Conservation (phyloP, 768 basidiomycete species). For the Rhizopogon rudus region DNA sequence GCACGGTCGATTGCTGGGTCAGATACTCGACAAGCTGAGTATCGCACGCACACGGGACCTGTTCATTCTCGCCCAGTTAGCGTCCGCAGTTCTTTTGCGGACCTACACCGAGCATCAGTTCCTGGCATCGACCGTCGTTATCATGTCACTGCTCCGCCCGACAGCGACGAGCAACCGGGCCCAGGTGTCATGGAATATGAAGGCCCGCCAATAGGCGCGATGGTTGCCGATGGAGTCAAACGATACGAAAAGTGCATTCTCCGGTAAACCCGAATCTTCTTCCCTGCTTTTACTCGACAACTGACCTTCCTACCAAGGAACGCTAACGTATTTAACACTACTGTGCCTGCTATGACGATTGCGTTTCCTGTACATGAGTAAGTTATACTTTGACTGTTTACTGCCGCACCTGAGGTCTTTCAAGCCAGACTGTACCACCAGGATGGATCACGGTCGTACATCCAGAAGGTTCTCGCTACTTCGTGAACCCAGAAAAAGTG, state of each 20-base stretch:
- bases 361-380: neutral
- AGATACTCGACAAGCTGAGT: neutral
- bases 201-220: constrained; percentile 12
- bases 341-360: neutral
- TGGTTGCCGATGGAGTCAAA: constrained; percentile 8
- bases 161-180: constrained; percentile 2
- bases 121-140: too few relatives aligned
- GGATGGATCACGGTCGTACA: constrained; percentile 47
- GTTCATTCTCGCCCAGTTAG: neutral
- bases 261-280: neutral
- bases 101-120: neutral
- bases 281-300: neutral
- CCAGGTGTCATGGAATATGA: neutral
- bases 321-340: neutral
- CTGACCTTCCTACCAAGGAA: neutral
- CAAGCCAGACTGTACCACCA: constrained; percentile 3
- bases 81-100: neutral
- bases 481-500: constrained; percentile 42
- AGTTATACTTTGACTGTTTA: neutral
- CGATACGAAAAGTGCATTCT: constrained; percentile 9
- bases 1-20: neutral
- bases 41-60: neutral
- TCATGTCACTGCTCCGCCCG: constrained; percentile 3
- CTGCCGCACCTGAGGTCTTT: neutral
- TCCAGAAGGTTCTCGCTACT: constrained; percentile 61